These are phyloP conservation scores for Sugiyamaella americana DNA, from an alignment of 805 yeast genomes.

Conservation along the genomic window DNA sequence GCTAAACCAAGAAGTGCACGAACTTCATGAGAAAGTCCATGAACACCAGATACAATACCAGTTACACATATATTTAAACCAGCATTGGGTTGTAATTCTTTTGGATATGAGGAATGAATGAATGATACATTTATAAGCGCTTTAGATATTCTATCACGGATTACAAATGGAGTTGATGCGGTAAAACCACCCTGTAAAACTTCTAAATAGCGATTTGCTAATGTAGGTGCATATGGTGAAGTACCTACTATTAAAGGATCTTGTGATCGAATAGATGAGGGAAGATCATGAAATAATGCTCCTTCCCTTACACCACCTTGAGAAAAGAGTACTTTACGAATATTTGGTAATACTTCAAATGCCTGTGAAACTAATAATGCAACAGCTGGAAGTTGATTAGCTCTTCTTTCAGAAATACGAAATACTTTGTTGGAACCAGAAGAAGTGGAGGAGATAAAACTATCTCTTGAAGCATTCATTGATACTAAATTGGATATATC, in stretches of 20 bases:
- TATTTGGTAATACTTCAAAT: constrained; percentile 52
- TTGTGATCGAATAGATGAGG: constrained; percentile 50
- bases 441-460: not conserved
- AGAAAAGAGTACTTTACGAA: constrained; percentile 59
- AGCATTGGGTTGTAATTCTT: constrained; percentile 69
- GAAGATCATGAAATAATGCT: constrained; percentile 55
- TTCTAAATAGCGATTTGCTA: constrained; percentile 50
- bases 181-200: constrained; percentile 56
- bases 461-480: constrained; percentile 20
- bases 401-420: constrained; percentile 60
- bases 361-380: constrained; percentile 58
- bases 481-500: constrained; percentile 36
- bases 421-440: constrained; percentile 37
- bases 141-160: constrained; percentile 54
- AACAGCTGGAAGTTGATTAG: constrained; percentile 63
- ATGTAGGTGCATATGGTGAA: constrained; percentile 62
- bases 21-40: constrained; percentile 66
- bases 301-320: constrained; percentile 82
- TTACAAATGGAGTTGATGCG: constrained; percentile 30
- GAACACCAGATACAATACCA: constrained; percentile 69
- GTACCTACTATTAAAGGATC: constrained; percentile 70
- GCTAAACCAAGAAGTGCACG: constrained; percentile 70
- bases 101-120: constrained; percentile 70
- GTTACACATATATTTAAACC: constrained; percentile 67
- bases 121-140: constrained; percentile 71